Evolutionary conservation across 805 yeast species (phyloP).

Genomic region (Ogataea kodamae): DNA sequence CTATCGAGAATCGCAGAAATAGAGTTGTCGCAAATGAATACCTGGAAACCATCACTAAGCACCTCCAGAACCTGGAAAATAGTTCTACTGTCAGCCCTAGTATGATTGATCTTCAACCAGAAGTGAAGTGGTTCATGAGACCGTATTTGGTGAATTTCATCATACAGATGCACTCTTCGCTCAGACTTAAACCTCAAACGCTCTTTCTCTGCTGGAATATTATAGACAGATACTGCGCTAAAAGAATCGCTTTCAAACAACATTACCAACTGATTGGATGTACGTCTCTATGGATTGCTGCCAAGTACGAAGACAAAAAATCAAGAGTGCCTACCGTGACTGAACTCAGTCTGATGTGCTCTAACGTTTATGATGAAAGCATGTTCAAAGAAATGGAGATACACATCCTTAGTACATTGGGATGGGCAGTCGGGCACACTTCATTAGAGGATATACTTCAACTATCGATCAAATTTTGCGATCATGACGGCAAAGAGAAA

Average conservation of each 20-base stretch:
- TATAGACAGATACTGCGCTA: constrained; percentile 88
- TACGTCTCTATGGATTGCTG: constrained; percentile 89
- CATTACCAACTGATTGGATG: constrained; percentile 90
- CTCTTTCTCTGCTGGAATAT: constrained; percentile 67
- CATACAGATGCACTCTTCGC: constrained; percentile 59
- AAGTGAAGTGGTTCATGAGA: constrained; percentile 70
- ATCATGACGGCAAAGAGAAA: constrained; percentile 32
- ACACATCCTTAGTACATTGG: constrained; percentile 38
- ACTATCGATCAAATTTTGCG: constrained; percentile 34
- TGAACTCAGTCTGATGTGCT: constrained; percentile 53
- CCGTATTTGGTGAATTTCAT: constrained; percentile 75
- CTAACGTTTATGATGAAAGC: constrained; percentile 50
- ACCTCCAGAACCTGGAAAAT: constrained; percentile 40
- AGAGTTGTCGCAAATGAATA: constrained; percentile 43
- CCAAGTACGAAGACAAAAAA: constrained; percentile 69
- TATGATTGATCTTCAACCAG: constrained; percentile 84
- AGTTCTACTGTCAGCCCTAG: constrained; percentile 40
- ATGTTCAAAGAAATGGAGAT: constrained; percentile 47
- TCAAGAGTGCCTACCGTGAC: constrained; percentile 53
- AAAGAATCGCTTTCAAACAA: constrained; percentile 75
- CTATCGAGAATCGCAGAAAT: constrained; percentile 45
- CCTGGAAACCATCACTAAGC: constrained; percentile 35
- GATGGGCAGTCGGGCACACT: constrained; percentile 43
- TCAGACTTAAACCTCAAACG: constrained; percentile 62
- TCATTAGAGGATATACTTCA: constrained; percentile 51